Percentiles rank a stretch among this genome's conserved stretches.
phyloP scores from a whole-genome alignment of 768 basidiomycete species.

The Hortiboletus flavorubellus region DNA sequence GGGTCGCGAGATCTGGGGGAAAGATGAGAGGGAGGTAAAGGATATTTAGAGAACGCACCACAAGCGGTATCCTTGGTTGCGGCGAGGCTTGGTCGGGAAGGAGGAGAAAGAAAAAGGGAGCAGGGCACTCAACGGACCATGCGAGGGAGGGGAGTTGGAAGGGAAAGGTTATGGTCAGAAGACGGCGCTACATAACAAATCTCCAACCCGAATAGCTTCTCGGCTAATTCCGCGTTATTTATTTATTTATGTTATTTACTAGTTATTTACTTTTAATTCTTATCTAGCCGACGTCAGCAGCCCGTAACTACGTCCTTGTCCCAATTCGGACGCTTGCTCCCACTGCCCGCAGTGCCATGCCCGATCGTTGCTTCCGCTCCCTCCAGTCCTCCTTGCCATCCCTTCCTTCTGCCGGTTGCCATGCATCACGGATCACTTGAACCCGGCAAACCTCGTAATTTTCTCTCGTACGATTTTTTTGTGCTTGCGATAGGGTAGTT shows the following conservation, averaged over 20 bases:
- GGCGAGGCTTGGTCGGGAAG: conserved; percentile 42
- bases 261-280: conserved; percentile 9
- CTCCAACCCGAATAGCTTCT: conserved; percentile 19
- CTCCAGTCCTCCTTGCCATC: not conserved
- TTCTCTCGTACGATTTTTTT: not conserved
- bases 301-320: conserved; percentile 4
- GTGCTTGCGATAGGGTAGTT: conserved; percentile 5
- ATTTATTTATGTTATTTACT: conserved; percentile 7
- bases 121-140: conserved; percentile 36
- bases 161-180: conserved; percentile 28
- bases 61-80: conserved; percentile 53
- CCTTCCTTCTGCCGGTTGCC: not conserved
- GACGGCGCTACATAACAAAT: conserved; percentile 30
- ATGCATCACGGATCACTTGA: conserved; percentile 8
- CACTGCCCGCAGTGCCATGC: conserved; percentile 14
- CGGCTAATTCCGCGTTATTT: conserved; percentile 26
- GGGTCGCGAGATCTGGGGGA: conserved; percentile 83
- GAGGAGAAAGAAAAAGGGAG: conserved; percentile 27
- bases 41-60: conserved; percentile 29
- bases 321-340: conserved; percentile 7
- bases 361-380: conserved; percentile 14
- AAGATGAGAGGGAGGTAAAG: not conserved
- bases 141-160: conserved; percentile 24
- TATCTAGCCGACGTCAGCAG: conserved; percentile 31
- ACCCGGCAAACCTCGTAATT: not conserved